Evolutionary conservation across 192 early-diverging fungal species (phyloP).

Genomic region (Chytriomyces sp.): DNA sequence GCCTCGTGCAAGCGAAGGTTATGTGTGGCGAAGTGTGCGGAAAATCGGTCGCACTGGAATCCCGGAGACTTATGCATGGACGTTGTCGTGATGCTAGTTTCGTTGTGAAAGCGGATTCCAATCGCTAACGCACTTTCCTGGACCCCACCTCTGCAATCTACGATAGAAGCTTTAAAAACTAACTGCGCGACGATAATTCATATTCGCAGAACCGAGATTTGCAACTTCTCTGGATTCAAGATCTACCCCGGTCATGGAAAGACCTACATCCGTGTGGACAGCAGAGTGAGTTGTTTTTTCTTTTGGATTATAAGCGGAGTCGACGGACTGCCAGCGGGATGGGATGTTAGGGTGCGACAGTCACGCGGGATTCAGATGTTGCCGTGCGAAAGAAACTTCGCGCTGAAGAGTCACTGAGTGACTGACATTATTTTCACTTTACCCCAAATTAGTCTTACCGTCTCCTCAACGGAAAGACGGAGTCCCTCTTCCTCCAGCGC

Average conservation of each 20-base stretch:
- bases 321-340: background rate
- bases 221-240: constrained; percentile 98
- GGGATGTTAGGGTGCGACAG: background rate
- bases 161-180: too few species aligned
- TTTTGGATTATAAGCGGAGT: too few species aligned
- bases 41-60: too few species aligned
- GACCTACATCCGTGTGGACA: constrained; percentile 89
- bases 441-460: constrained; percentile 72
- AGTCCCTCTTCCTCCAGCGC: constrained; percentile 96
- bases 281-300: constrained; percentile 63
- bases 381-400: background rate
- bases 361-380: background rate
- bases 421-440: background rate
- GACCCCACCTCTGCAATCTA: too few species aligned
- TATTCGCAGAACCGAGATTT: constrained; percentile 46
- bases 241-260: constrained; percentile 99
- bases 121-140: too few species aligned
- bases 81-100: too few species aligned
- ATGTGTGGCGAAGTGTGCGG: too few species aligned
- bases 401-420: constrained; percentile 23
- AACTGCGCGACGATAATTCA: too few species aligned
- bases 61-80: too few species aligned
- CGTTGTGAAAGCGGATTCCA: too few species aligned
- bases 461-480: constrained; percentile 95
- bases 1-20: too few species aligned